Evolutionary conservation across 2,329 filamentous ascomycete species (phyloP).

Genomic region (Fusarium tricinctum): DNA sequence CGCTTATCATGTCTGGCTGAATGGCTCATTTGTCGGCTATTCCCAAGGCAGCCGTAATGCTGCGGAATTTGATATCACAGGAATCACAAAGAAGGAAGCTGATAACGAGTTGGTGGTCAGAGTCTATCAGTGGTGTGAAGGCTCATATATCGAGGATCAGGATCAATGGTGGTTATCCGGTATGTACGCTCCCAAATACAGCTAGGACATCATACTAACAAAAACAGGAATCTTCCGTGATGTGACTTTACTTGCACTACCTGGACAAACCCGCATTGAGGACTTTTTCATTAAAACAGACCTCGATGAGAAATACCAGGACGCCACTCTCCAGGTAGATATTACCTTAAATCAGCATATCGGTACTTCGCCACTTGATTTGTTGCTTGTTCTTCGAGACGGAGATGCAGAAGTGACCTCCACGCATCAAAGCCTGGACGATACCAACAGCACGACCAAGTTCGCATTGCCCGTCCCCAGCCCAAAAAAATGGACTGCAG

Average conservation of each 20-base stretch:
- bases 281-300: constrained; percentile 21
- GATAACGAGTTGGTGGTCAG: constrained; percentile 12
- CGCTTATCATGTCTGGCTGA: constrained; percentile 23
- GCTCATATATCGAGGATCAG: constrained; percentile 19
- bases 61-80: constrained; percentile 7
- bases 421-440: background rate
- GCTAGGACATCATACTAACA: rapidly evolving
- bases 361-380: rapidly evolving
- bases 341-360: rapidly evolving
- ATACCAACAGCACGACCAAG: rapidly evolving
- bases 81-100: background rate
- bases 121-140: constrained; percentile 25
- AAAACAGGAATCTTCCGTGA: constrained; percentile 11
- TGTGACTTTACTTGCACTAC: constrained; percentile 10
- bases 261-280: background rate
- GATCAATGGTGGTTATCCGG: constrained; percentile 30
- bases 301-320: background rate
- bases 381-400: background rate
- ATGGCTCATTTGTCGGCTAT: constrained; percentile 13
- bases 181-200: background rate
- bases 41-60: constrained; percentile 24
- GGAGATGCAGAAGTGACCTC: background rate
- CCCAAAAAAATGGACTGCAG: constrained; percentile 20
- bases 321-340: background rate
- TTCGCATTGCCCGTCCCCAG: background rate